Evolutionary conservation across 352 stramenopile genomes (phyloP), one percentile per base, ranked within the genome.

Genomic region (Phytophthora vignae): DNA sequence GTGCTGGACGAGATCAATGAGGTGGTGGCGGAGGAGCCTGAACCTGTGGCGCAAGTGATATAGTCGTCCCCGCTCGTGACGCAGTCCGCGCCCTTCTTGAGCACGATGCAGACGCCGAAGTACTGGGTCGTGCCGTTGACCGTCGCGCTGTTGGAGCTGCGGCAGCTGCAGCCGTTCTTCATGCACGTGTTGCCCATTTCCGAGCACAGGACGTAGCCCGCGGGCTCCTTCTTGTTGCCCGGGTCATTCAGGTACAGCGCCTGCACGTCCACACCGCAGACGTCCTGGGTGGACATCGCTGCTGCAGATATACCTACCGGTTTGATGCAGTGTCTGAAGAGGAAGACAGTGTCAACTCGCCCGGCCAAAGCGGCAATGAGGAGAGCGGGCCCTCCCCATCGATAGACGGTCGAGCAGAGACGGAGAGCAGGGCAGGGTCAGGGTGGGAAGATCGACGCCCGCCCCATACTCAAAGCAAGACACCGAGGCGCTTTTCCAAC

Each of bases 91-190:
- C 63, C 76, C 44, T 68, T 64, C 21, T 64, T 57, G 1, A 80
- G 57, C 10, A 78, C 22, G 3, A 81, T 49, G 33, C 73, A 84
- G 10, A 75, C 60, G 3, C 69, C 73, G 55, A 84, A 84, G 54
- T 73, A 75, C 25, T 73, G 60, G 19, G 59, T 72, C 0, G 60
- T 49, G 1, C 77, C 73, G 48, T 71, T 69, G 9, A 72, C 48
- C 27, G 48, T 38, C n/a, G 67, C 60, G 19, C 58, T 75, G 11
- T 62, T 55, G 4, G 55, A 21, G 12, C 62, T 67, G 0, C 77
- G 73, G 63, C 77, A 84, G 31, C 33, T 74, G 58, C 77, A 84
- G 6, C 62, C 66, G 61, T 72, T 74, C n/a, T 69, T 76, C 58
- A 64, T 71, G 70, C 77, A 84, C 29, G 63, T 79, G 38, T 65